Conservation (phyloP, 805 yeast species). For the Yueomyces sinensis region DNA sequence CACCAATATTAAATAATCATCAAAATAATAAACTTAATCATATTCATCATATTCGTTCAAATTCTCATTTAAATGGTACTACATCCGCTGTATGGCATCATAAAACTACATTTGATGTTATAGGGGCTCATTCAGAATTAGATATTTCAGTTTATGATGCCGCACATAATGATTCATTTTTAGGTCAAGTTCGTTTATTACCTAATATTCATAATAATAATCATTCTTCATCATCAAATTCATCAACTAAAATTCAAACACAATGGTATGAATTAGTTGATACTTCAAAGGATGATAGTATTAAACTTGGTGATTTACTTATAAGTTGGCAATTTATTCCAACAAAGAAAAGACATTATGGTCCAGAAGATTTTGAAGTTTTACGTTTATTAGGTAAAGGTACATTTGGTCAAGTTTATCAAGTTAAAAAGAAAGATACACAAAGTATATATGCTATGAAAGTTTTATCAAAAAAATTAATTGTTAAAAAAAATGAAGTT, state of each 20-base stretch:
- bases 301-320: conserved; percentile 60
- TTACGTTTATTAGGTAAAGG: conserved; percentile 88
- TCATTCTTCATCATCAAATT: conserved; percentile 30
- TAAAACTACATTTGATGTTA: conserved; percentile 84
- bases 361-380: conserved; percentile 91
- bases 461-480: conserved; percentile 84
- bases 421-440: conserved; percentile 84
- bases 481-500: conserved; percentile 91
- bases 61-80: conserved; percentile 1
- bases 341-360: conserved; percentile 63
- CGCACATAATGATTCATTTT: conserved; percentile 62
- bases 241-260: not conserved
- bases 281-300: conserved; percentile 39
- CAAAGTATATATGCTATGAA: conserved; percentile 94
- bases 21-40: conserved; percentile 1
- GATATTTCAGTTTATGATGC: conserved; percentile 90
- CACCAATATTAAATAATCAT: not conserved
- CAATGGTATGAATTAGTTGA: conserved; percentile 73
- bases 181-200: conserved; percentile 69
- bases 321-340: conserved; percentile 62
- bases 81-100: conserved; percentile 80
- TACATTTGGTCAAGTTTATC: conserved; percentile 95
- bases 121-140: conserved; percentile 69
- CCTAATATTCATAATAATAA: conserved; percentile 34
- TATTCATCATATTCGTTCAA: not conserved